These are phyloP conservation scores for Volvariella surrecta DNA, from an alignment of 1,284 basidiomycete species.

Conservation along the genomic window DNA sequence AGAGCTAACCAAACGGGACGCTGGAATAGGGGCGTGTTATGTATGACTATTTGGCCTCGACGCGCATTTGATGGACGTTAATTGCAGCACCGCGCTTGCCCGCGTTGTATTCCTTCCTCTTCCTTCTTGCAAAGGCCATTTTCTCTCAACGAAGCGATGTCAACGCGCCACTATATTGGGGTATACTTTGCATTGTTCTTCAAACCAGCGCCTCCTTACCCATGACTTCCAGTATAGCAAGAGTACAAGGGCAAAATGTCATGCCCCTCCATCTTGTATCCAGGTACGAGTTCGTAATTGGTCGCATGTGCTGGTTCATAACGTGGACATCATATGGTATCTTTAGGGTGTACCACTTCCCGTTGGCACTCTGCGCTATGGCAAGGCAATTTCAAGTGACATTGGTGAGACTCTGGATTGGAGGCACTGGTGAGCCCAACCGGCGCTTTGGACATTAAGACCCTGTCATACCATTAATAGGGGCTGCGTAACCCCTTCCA, in stretches of 20 bases:
- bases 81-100: too few relatives aligned
- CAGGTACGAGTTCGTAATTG: constrained; percentile 20
- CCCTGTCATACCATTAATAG: constrained; percentile 27
- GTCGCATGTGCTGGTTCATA: background rate
- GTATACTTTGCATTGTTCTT: constrained; percentile 19
- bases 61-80: too few relatives aligned
- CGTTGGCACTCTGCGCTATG: constrained; percentile 55
- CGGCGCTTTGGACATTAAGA: constrained; percentile 2
- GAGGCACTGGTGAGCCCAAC: constrained; percentile 55
- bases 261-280: constrained; percentile 53
- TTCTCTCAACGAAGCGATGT: too few relatives aligned
- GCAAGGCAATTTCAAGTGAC: constrained; percentile 31
- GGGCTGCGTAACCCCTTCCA: constrained; percentile 61
- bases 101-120: too few relatives aligned
- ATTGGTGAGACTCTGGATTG: constrained; percentile 60
- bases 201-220: background rate
- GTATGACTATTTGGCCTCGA: too few relatives aligned
- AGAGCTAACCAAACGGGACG: too few relatives aligned
- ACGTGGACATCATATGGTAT: constrained; percentile 1
- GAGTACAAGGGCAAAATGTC: constrained; percentile 58
- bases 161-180: constrained; percentile 32
- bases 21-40: too few relatives aligned
- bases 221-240: constrained; percentile 54
- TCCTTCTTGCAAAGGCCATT: too few relatives aligned
- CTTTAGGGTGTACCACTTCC: constrained; percentile 38